Base-by-base conservation (phyloP, 108 stramenopile genomes). In the Conticribra weissflogii region DNA sequence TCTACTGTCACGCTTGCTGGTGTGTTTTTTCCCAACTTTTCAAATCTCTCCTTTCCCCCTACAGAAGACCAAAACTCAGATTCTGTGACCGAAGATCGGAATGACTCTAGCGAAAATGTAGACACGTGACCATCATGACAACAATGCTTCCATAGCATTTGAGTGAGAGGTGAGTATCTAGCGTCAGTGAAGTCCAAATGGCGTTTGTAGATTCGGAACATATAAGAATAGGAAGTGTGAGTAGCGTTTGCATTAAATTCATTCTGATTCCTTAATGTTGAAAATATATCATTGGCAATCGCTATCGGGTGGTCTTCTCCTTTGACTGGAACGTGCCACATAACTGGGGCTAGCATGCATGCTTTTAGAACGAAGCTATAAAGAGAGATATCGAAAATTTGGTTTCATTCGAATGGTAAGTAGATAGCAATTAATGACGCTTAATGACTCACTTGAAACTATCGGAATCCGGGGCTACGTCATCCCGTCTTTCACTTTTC, bases 161-260 rank as follows among this genome's bases (percentile, higher is more conserved):
- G 16, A 50, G 71, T 70, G 54, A 78, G 32, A 31, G 54, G 28
- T 21, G 62, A 32, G 55, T 78, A 71, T 56, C 77, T 63, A 8
- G 28, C 28, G 41, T 78, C 69, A 23, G 41, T 41, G 41, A 71
- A 78, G 48, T 71, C 41, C 77, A 78, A 53, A 45, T 78, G 77
- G 5, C 45, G 64, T 52, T 59, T 70, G 25, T 68, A 78, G 33
- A 64, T 59, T 33, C 47, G n/a, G 24, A 78, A 78, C 77, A 78
- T 78, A 68, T 65, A 78, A 5, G 77, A 61, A 66, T 71, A 78
- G 0, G 77, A 71, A 15, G 69, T 61, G 52, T 78, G 77, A 19
- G 77, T 71, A 9, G 63, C 51, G 24, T 29, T 66, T 36, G 64
- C 65, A 44, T 66, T 59, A 33, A 59, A 78, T 52, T 78, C 32